Base-by-base conservation (phyloP, 2,329 filamentous ascomycete species). In the Fusarium odoratissimum region DNA sequence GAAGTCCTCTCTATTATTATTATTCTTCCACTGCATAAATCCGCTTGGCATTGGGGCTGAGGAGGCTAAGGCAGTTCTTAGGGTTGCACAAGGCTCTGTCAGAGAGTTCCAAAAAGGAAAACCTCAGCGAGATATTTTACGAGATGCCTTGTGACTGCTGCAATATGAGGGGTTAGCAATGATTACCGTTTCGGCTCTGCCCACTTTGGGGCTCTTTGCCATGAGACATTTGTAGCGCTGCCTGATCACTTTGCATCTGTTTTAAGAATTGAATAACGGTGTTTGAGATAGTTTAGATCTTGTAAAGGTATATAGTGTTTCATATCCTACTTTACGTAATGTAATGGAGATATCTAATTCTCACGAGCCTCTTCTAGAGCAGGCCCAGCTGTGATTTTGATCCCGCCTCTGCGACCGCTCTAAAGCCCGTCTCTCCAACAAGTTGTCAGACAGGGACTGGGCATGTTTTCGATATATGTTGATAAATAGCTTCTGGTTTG, bases 1-100 rank as follows among this genome's bases (percentile, higher is more conserved):
- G 6, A 7, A 6, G 0, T 2, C 8, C 10, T 31, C 13, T 13
- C 14, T 12, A 7, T 23, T 4, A 13, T 23, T 0, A 5, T 19
- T 19, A 5, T 9, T 23, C 16, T 51, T 23, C 6, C 1, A 8
- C 12, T 19, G 11, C n/a, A 25, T 35, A 6, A 25, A 21, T 25
- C 2, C n/a, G 12, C 17, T 25, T 35, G n/a, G 48, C 17, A 3
- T 16, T 14, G n/a, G 17, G 48, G 31, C 31, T 51, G 8, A 35
- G 48, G 31, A 14, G 31, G 31, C 12, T 25, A 10, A 7, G 30
- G 30, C n/a, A 35, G 17, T 3, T 10, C 2, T 25, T 3, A 12
- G 30, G 31, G 31, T 35, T 7, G 12, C n/a, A 51, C 48, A 25
- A 35, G 16, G n/a, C 31, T 35, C 17, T 10, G 8, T 4, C 12